Conservation (phyloP, 1,139 yeast species). For the Hyphopichia burtonii region DNA sequence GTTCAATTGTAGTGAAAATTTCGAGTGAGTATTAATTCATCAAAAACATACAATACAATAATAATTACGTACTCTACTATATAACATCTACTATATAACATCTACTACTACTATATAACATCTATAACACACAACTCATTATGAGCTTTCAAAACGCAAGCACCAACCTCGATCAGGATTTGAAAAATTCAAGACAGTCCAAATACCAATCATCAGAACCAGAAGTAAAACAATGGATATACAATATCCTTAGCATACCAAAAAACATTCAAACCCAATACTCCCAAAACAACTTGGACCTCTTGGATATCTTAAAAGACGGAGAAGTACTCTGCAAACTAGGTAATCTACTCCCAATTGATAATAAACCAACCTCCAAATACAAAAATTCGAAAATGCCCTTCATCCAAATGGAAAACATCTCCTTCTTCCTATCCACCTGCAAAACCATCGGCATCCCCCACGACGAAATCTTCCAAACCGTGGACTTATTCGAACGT, state of each 20-base stretch:
- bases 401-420: slow-evolving; percentile 87
- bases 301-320: slow-evolving; percentile 58
- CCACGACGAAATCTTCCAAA: slow-evolving; percentile 81
- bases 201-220: slow-evolving; percentile 48
- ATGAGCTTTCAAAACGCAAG: too few relatives aligned
- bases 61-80: too few relatives aligned
- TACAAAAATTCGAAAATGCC: slow-evolving; percentile 74
- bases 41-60: too few relatives aligned
- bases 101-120: too few relatives aligned
- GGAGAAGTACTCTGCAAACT: slow-evolving; percentile 64
- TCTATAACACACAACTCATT: too few relatives aligned
- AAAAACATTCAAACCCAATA: slow-evolving; percentile 13
- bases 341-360: slow-evolving; percentile 37
- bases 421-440: slow-evolving; percentile 64
- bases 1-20: slow-evolving; percentile 1
- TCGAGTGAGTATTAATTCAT: too few relatives aligned
- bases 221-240: slow-evolving; percentile 55
- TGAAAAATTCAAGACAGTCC: slow-evolving; percentile 41
- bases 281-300: slow-evolving; percentile 17
- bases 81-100: too few relatives aligned
- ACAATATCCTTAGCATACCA: slow-evolving; percentile 22
- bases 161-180: slow-evolving; percentile 60
- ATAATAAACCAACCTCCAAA: slow-evolving; percentile 39
- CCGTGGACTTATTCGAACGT: slow-evolving; percentile 72
- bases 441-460: slow-evolving; percentile 69